Evolutionary conservation across 202 grass and related monocot species (phyloP).

Genomic region (Setaria viridis): DNA sequence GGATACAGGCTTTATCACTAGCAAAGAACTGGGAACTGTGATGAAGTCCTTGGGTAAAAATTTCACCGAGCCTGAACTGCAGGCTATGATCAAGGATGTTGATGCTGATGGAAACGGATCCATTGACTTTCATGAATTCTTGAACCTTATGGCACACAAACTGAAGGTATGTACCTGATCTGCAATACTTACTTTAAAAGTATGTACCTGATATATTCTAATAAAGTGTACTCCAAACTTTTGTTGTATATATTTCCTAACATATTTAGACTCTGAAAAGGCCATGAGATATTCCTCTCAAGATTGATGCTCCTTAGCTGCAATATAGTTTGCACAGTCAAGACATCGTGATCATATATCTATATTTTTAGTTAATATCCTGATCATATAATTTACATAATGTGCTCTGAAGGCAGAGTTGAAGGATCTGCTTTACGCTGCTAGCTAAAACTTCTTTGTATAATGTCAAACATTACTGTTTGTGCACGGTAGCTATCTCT

Average conservation of each 20-base stretch:
- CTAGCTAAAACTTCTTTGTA: neutral
- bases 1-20: constrained; percentile 46
- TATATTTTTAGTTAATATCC: neutral
- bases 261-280: neutral
- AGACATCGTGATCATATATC: neutral
- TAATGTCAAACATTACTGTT: constrained; percentile 2
- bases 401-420: too few relatives aligned
- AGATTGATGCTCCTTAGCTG: neutral
- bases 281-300: neutral
- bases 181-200: neutral
- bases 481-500: neutral
- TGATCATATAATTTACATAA: too few relatives aligned
- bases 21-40: constrained; percentile 47
- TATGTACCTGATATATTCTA: neutral
- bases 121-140: constrained; percentile 50
- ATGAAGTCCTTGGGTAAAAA: constrained; percentile 48
- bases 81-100: constrained; percentile 46
- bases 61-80: constrained; percentile 42
- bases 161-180: constrained; percentile 32
- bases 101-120: constrained; percentile 45
- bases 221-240: neutral
- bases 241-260: neutral
- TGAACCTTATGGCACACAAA: constrained; percentile 50
- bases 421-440: neutral
- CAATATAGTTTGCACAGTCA: neutral